Evolutionary conservation across 2,329 filamentous ascomycete species (phyloP), one percentile per base, ranked within the genome.

Genomic region (Penicillium sp.): DNA sequence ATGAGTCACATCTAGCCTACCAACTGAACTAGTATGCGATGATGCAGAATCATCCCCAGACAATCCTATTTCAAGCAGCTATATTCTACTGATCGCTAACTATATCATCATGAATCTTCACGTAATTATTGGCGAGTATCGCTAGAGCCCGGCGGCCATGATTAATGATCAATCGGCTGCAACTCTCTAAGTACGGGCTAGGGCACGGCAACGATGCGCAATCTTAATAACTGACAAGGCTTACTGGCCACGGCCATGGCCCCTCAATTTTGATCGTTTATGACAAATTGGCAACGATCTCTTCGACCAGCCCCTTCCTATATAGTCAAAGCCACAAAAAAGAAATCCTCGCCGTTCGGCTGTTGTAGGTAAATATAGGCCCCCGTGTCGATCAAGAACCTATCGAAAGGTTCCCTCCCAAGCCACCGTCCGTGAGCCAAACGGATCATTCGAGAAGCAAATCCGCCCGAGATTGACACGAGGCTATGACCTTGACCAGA

Each of bases 391-490:
- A 42, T 48, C 53, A 48, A 42, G 42, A 55, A 48, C 13, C 42
- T 35, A 40, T 51, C 33, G 35, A 51, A 33, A 40, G 16, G 26
- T 51, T 35, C 22, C 19, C 19, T n/a, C 26, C 33, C 1, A 38
- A 43, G 51, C 51, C 16, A 49, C 43, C 14, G 11, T 42, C 25
- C 25, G 38, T 19, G 10, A 28, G 25, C 55, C 35, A 51, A 42
- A 40, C 55, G 28, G 45, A 51, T 49, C 22, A 10, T 38, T 25
- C 22, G 25, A 51, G 35, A 42, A 57, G 55, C 35, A 45, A 51
- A 16, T 25, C 11, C 22, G 45, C 33, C 45, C 28, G 4, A 33
- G 14, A 48, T 38, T n/a, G 42, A 54, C 42, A 46, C 53, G n/a
- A 57, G 55, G 25, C 54, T 49, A 25, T 16, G 33, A 35, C 19